Evolutionary conservation across 768 basidiomycete genomes (phyloP).

Genomic region (Boletus reticuloceps): DNA sequence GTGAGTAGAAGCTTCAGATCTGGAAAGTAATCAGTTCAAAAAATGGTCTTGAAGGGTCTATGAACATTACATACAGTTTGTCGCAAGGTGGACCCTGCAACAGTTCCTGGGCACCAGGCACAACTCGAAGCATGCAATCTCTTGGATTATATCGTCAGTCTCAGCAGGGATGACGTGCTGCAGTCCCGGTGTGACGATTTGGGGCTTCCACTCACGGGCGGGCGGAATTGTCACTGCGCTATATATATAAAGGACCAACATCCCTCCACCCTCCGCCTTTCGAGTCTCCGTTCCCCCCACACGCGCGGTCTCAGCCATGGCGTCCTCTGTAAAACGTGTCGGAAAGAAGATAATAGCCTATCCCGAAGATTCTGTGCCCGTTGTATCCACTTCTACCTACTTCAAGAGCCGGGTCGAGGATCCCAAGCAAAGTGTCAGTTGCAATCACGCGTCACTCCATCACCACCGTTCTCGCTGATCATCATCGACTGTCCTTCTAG

Average conservation of each 20-base stretch:
- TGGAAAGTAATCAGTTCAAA: no score
- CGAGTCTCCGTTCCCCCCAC: background rate
- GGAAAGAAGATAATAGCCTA: conserved; percentile 60
- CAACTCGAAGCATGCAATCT: no score
- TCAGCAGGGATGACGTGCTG: conserved; percentile 15
- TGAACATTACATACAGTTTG: no score
- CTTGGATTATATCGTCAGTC: background rate
- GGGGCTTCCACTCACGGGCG: background rate
- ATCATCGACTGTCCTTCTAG: conserved; percentile 34
- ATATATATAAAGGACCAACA: background rate
- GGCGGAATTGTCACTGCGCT: background rate
- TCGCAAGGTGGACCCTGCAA: no score
- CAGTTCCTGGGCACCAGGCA: no score
- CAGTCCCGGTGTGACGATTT: conserved; percentile 8
- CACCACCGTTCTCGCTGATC: no score
- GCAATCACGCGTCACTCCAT: background rate
- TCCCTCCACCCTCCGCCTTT: background rate
- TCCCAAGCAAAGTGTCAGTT: conserved; percentile 49
- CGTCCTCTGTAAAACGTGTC: conserved; percentile 40
- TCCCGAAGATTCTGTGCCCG: conserved; percentile 57
- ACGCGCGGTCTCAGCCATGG: conserved; percentile 27
- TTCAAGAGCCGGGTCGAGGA: conserved; percentile 37
- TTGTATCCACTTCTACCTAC: conserved; percentile 59
- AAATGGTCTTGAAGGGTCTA: no score
- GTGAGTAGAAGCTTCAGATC: no score